Conservation (phyloP, 2,329 filamentous ascomycete genomes). For the Aspergillus latus region DNA sequence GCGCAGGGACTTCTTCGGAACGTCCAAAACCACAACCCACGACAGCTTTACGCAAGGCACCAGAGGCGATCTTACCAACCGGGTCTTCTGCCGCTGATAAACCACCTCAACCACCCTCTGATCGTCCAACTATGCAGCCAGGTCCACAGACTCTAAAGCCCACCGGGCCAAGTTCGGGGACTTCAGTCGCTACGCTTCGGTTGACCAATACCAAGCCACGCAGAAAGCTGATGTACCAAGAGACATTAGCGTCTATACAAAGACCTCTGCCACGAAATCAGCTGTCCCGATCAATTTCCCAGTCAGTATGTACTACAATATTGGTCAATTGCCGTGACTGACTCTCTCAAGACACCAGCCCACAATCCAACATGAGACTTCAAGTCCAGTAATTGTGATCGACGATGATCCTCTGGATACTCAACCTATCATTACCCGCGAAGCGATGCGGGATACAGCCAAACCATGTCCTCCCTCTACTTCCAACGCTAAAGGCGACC, state of each 20-base stretch:
- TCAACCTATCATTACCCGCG: neutral
- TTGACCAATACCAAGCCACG: conserved; percentile 39
- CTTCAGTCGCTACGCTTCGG: conserved; percentile 30
- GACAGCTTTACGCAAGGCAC: neutral
- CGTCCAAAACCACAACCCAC: neutral
- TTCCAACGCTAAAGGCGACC: neutral
- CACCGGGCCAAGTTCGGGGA: conserved; percentile 7
- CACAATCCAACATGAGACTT: neutral
- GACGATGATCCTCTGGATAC: neutral
- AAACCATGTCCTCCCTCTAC: neutral
- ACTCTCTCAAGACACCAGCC: neutral
- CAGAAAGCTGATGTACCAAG: conserved; percentile 46
- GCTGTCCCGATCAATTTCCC: conserved; percentile 14
- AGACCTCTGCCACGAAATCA: conserved; percentile 8
- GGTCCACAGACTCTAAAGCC: conserved; percentile 8
- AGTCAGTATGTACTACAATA: conserved; percentile 32
- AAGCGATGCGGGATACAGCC: neutral
- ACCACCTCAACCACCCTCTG: neutral
- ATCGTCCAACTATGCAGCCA: neutral
- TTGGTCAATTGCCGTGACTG: conserved; percentile 1
- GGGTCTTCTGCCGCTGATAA: neutral
- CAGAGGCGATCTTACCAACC: neutral
- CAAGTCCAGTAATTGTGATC: neutral
- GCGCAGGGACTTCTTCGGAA: neutral
- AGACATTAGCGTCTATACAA: conserved; percentile 28